Conservation (phyloP, 2,329 filamentous ascomycete species). For the Lasiodiplodia citricola region DNA sequence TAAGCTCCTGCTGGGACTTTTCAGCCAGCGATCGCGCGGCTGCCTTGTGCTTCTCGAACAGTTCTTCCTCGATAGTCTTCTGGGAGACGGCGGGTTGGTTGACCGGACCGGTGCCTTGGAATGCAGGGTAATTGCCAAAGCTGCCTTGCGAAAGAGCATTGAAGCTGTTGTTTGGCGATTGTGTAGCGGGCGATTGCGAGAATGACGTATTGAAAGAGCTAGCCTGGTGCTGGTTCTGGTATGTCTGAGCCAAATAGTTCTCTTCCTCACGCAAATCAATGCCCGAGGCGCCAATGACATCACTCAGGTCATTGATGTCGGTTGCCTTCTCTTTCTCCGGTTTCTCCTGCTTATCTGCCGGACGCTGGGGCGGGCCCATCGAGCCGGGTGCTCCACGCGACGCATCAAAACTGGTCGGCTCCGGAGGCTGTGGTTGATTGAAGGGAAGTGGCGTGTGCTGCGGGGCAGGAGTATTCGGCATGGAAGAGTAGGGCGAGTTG, state of each 20-base stretch:
- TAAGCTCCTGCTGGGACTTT: slow-evolving; percentile 70
- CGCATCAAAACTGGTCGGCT: slow-evolving; percentile 24
- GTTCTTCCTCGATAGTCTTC: slow-evolving; percentile 68
- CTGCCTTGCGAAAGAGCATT: slow-evolving; percentile 50
- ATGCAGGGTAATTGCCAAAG: slow-evolving; percentile 42
- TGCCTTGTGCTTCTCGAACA: slow-evolving; percentile 68
- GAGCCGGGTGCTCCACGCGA: slow-evolving; percentile 44
- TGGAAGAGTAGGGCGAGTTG: slow-evolving; percentile 47
- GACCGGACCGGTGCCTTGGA: slow-evolving; percentile 44
- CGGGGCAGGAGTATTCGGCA: slow-evolving; percentile 40
- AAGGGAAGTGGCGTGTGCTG: slow-evolving; percentile 41
- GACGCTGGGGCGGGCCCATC: slow-evolving; percentile 69
- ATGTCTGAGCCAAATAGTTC: slow-evolving; percentile 74
- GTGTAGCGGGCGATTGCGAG: slow-evolving; percentile 37
- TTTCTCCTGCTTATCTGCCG: slow-evolving; percentile 57
- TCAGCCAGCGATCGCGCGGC: slow-evolving; percentile 67
- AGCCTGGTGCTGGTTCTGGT: slow-evolving; percentile 57
- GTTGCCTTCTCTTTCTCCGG: slow-evolving; percentile 67
- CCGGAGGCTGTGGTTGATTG: slow-evolving; percentile 58
- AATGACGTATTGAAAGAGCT: slow-evolving; percentile 47
- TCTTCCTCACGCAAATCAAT: slow-evolving; percentile 89
- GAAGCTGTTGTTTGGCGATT: slow-evolving; percentile 53
- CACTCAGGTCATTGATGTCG: slow-evolving; percentile 74
- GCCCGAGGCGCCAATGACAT: slow-evolving; percentile 82
- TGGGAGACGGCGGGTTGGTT: slow-evolving; percentile 67